phyloP scores from a whole-genome alignment of 768 basidiomycete genomes.

The Sistotremastrum suecicum region DNA sequence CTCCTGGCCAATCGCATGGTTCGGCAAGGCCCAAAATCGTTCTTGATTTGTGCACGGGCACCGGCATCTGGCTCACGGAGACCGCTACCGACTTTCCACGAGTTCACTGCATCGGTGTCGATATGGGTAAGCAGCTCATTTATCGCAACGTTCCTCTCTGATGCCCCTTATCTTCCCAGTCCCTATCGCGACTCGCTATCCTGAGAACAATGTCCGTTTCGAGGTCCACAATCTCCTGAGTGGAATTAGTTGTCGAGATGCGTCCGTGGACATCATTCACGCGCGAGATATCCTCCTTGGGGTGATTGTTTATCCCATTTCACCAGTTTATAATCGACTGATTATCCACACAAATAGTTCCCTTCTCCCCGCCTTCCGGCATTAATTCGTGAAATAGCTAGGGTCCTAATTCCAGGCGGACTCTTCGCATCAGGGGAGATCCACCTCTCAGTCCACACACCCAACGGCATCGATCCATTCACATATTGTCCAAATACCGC shows the following conservation, averaged over 20 bases:
- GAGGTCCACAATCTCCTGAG: slow-evolving; percentile 51
- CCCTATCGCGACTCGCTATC: slow-evolving; percentile 55
- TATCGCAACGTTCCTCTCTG: slow-evolving; percentile 5
- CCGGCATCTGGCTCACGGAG: slow-evolving; percentile 64
- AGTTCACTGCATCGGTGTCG: slow-evolving; percentile 54
- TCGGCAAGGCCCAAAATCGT: slow-evolving; percentile 29
- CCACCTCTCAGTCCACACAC: too few relatives aligned
- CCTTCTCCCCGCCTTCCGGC: slow-evolving; percentile 42
- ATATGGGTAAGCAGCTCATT: slow-evolving; percentile 44
- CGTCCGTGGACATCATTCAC: slow-evolving; percentile 54
- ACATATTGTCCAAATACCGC: too few relatives aligned
- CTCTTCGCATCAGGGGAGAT: slow-evolving; percentile 49
- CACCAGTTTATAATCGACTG: slow-evolving; percentile 1
- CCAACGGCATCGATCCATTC: too few relatives aligned
- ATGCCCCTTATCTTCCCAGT: slow-evolving; percentile 26
- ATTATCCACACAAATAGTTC: slow-evolving; percentile 6
- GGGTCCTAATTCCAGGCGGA: slow-evolving; percentile 58
- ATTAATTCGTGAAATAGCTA: slow-evolving; percentile 42
- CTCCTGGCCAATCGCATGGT: slow-evolving; percentile 10
- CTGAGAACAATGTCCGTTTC: slow-evolving; percentile 45
- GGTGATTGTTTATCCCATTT: slow-evolving; percentile 24
- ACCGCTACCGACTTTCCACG: slow-evolving; percentile 55
- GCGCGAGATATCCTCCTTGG: slow-evolving; percentile 45
- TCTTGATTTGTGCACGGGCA: slow-evolving; percentile 68
- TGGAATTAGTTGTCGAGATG: slow-evolving; percentile 33